Base-by-base conservation (phyloP, 139 green algal genomes). In the Coccomyxa sp. region DNA sequence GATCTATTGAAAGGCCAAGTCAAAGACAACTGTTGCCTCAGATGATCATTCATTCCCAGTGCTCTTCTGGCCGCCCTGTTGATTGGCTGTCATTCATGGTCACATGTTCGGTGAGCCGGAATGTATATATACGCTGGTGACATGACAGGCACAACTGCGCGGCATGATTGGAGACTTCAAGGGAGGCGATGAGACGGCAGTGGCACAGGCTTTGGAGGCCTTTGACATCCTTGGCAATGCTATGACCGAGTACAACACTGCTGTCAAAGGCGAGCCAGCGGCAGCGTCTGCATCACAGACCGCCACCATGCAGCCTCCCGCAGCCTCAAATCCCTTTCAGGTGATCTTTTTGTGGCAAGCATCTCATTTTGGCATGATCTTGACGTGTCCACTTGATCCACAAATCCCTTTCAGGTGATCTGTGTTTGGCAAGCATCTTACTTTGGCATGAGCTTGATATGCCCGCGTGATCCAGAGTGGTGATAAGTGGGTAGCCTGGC, bases 91-190 rank as follows among this genome's bases (percentile, higher is more conserved):
- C 66, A 17, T 58, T 9, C 13, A 32, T 14, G 38, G 38, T 51
- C 38, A 51, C 38, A n/a, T 30, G 63, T 28, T 66, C 0, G 25
- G 67, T n/a, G 38, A 75, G n/a, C 63, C 60, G 80, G 12, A 28
- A 27, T n/a, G 25, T 21, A 31, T 31, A 59, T 67, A 18, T 13
- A 13, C 38, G 32, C n/a, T 59, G 77, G 32, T 51, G 38, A 51
- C 25, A 16, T 75, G 75, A 31, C 86, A 89, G 84, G 86, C 86
- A 1, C 90, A 93, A 81, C 83, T 93, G 57, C 82, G 90, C 25
- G 90, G 90, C 16, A 82, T 90, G 67, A 91, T 93, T n/a, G 79
- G 84, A 13, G 90, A 93, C 79, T 92, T 87, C 79, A 78, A 84
- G 67, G 76, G 59, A 81, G 82, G 21, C 63, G 86, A 93, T 75